Conservation (phyloP, 371 early-diverging fungal genomes). For the Apophysomyces sp. region DNA sequence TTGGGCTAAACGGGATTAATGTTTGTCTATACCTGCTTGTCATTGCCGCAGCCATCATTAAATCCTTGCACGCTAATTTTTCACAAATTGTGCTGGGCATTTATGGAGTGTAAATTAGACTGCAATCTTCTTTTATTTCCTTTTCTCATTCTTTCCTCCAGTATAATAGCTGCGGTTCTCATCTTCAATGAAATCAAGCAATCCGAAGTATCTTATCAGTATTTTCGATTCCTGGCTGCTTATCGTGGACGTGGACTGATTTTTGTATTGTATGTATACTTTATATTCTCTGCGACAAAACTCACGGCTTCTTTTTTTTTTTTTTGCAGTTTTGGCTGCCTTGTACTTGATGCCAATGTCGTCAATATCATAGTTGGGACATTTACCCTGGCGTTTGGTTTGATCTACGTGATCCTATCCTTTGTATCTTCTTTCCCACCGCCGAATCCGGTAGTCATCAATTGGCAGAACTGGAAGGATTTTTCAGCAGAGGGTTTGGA, state of each 20-base stretch:
- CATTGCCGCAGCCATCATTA: constrained; percentile 31
- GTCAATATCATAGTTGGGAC: constrained; percentile 41
- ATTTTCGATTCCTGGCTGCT: constrained; percentile 32
- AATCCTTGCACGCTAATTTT: constrained; percentile 33
- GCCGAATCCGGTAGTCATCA: constrained; percentile 36
- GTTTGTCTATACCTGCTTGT: constrained; percentile 32
- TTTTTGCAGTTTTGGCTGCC: constrained; percentile 38
- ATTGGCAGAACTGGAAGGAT: constrained; percentile 49
- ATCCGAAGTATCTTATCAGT: constrained; percentile 19
- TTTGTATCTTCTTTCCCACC: constrained; percentile 35
- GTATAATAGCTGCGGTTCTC: constrained; percentile 31
- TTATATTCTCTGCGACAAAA: not conserved
- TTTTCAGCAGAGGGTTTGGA: constrained; percentile 45
- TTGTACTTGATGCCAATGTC: constrained; percentile 27
- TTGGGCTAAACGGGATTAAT: constrained; percentile 38
- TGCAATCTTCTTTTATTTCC: not conserved
- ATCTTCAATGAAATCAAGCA: constrained; percentile 35
- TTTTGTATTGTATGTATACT: constrained; percentile 38
- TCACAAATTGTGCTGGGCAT: constrained; percentile 42
- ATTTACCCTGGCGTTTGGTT: constrained; percentile 28
- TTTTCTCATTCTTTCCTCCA: constrained; percentile 2
- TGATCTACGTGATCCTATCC: constrained; percentile 39
- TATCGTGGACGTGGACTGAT: constrained; percentile 40
- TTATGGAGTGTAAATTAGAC: constrained; percentile 37
- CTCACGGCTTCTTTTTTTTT: not conserved